Base-by-base conservation (phyloP, 192 early-diverging fungal species). In the Backusella sp. region DNA sequence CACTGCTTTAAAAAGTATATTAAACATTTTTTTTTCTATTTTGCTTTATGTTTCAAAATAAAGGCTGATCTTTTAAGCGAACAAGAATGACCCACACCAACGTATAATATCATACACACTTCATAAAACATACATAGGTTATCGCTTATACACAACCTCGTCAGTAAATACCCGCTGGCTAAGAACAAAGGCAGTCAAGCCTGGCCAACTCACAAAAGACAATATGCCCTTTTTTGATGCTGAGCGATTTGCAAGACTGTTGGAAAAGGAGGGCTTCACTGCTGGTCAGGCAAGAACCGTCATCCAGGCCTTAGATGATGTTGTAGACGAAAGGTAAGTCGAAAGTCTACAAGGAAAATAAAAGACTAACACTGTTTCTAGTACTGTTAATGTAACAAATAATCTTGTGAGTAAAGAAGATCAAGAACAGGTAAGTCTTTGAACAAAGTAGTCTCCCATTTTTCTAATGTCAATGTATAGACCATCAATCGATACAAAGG, bases 401-500 rank as follows among this genome's bases (percentile, higher is more conserved):
- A 87, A 88, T 66, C 86, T 95, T 73, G 92, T 94, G 19, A 94
- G 90, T 67, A 94, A 94, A 74, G 86, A 88, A 4, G 94, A 97
- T 66, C 94, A 94, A 74, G 88, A 94, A 62, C 87, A 91, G 78
- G 88, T 90, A 84, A 66, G 4, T 7, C 28, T 2, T 26, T 26
- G 36, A 14, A 21, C 35, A 53, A 14, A 34, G 9, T 36, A 32
- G 15, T 17, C 42, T 44, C 1, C 4, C 4, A 5, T 19, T 44
- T 19, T 44, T 44, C 15, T 44, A 14, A 44, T 44, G 14, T 17
- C 15, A 44, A 44, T 11, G 0, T 15, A 35, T 70, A 92, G 90
- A 90, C 91, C 2, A 86, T 95, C 30, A 92, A 95, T 76, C 90
- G 90, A 79, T 93, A 93, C 79, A 94, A 92, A 78, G 92, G 94